phyloP scores from a whole-genome alignment of 768 basidiomycete genomes.

The Rossbeevera mucosa region DNA sequence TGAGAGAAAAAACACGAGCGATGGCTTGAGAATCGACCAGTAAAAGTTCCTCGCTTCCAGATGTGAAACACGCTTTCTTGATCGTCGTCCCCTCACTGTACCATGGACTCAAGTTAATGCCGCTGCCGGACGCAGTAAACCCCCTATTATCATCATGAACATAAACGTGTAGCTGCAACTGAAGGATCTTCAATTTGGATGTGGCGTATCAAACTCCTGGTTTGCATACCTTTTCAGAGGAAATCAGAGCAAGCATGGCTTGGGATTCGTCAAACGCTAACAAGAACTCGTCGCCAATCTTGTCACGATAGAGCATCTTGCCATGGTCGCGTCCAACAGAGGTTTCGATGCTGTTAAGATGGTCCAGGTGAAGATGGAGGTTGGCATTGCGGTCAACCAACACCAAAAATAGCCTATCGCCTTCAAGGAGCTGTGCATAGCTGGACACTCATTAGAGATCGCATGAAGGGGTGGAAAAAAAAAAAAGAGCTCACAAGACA shows the following conservation, averaged over 20 bases:
- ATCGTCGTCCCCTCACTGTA: constrained; percentile 37
- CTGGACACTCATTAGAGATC: constrained; percentile 15
- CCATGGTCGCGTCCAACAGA: constrained; percentile 31
- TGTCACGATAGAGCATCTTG: constrained; percentile 39
- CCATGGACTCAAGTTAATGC: constrained; percentile 44
- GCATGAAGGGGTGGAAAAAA: neutral
- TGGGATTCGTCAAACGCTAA: constrained; percentile 51
- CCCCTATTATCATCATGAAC: constrained; percentile 44
- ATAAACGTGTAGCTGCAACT: constrained; percentile 44
- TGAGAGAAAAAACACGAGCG: constrained; percentile 49
- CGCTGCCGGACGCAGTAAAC: constrained; percentile 40
- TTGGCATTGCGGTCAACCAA: constrained; percentile 31
- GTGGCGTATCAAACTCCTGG: neutral
- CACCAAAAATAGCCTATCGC: constrained; percentile 38
- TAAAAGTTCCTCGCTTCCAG: constrained; percentile 49
- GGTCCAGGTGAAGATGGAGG: constrained; percentile 38
- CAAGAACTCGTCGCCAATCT: constrained; percentile 42
- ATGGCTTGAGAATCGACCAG: constrained; percentile 42
- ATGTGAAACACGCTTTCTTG: constrained; percentile 40
- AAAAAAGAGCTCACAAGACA: constrained; percentile 16
- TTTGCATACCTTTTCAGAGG: constrained; percentile 37
- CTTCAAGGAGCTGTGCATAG: constrained; percentile 38
- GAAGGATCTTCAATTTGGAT: neutral
- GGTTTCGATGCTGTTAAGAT: constrained; percentile 27
- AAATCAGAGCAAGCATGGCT: constrained; percentile 44